Conservation (phyloP, 2,329 filamentous ascomycete genomes). For the Cordyceps militaris region DNA sequence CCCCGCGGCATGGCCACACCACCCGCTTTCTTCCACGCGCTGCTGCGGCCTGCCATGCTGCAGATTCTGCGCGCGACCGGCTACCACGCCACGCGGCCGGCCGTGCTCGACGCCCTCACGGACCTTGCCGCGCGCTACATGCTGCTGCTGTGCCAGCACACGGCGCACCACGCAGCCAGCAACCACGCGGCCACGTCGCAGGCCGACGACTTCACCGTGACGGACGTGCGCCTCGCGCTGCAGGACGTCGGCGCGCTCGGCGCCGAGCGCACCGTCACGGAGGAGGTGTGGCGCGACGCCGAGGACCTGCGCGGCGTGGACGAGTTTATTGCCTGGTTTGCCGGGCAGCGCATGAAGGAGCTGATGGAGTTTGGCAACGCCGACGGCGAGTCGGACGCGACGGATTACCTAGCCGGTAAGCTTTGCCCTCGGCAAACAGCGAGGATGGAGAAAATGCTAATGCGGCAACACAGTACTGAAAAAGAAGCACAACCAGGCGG, state of each 20-base stretch:
- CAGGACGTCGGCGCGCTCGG: constrained; percentile 70
- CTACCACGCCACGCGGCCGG: constrained; percentile 75
- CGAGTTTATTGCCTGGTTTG: constrained; percentile 73
- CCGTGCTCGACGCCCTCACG: constrained; percentile 79
- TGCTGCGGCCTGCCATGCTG: constrained; percentile 79
- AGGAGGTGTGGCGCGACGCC: constrained; percentile 60
- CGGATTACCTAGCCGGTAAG: constrained; percentile 63
- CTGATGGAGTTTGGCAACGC: constrained; percentile 74
- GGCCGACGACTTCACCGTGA: constrained; percentile 42
- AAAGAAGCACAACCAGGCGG: constrained; percentile 85
- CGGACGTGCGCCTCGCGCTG: constrained; percentile 79
- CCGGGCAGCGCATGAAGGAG: constrained; percentile 65
- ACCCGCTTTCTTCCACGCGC: constrained; percentile 56
- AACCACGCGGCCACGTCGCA: constrained; percentile 47
- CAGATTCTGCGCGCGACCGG: constrained; percentile 88
- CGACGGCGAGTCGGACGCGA: constrained; percentile 56
- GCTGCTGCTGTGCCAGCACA: constrained; percentile 62
- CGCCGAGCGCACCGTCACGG: constrained; percentile 58
- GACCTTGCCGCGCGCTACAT: constrained; percentile 82
- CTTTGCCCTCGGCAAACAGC: neutral
- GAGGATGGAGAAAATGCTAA: neutral
- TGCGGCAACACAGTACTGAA: constrained; percentile 58
- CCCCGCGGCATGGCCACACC: constrained; percentile 35
- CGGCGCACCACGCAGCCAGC: constrained; percentile 62
- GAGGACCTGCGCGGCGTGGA: constrained; percentile 75